A percentile compares a stretch with the other conserved stretches of the same genome.
Evolutionary conservation across 305 asterid species (phyloP).

Genomic region (Ilex paraguariensis): DNA sequence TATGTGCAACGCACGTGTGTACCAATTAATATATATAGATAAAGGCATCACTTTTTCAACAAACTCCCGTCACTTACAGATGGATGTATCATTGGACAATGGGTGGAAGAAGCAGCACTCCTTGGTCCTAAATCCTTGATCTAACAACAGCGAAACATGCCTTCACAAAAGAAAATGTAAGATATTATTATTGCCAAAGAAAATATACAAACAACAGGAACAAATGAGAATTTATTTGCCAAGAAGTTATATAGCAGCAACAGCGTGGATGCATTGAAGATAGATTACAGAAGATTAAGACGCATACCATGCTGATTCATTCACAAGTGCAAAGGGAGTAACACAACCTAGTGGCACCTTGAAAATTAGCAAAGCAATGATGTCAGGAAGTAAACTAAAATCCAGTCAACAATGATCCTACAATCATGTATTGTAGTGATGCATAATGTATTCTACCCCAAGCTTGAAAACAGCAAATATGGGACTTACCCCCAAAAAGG

Average conservation of each 20-base stretch:
- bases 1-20: too few species aligned
- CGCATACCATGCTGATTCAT: slow-evolving; percentile 77
- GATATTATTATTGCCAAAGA: too few species aligned
- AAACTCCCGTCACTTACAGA: slow-evolving; percentile 41
- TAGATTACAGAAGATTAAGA: slow-evolving; percentile 8
- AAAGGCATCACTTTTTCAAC: background rate
- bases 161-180: slow-evolving; percentile 36
- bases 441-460: too few species aligned
- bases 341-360: slow-evolving; percentile 90
- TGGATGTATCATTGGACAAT: slow-evolving; percentile 73
- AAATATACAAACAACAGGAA: too few species aligned
- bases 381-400: too few species aligned
- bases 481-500: too few species aligned
- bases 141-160: slow-evolving; percentile 79
- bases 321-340: slow-evolving; percentile 89
- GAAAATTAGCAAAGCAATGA: slow-evolving; percentile 19
- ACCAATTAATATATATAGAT: too few species aligned
- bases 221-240: too few species aligned
- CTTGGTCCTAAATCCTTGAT: slow-evolving; percentile 64
- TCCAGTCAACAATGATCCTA: too few species aligned
- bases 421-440: too few species aligned
- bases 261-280: background rate
- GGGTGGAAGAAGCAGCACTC: slow-evolving; percentile 92
- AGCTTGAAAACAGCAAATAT: too few species aligned
- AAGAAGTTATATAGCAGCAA: too few species aligned